phyloP scores from a whole-genome alignment of 1,284 basidiomycete genomes.

The Ganoderma meredithae region DNA sequence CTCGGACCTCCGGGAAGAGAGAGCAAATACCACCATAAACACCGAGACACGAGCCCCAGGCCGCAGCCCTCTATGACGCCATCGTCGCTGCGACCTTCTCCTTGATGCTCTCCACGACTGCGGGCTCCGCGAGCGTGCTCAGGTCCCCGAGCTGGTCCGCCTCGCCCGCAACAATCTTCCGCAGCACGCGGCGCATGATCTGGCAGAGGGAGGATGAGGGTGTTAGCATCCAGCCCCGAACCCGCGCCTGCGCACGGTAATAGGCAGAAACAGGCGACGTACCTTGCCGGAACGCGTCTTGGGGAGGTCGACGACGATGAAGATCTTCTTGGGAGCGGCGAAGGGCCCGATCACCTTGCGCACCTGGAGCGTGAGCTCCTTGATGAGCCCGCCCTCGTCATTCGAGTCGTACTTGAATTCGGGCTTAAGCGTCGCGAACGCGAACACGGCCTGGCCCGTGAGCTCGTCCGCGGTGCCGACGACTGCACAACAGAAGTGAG shows the following conservation, averaged over 20 bases:
- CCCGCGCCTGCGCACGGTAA: background rate
- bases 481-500: constrained; percentile 50
- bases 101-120: constrained; percentile 85
- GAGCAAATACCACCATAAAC: constrained; percentile 8
- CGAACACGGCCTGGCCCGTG: constrained; percentile 87
- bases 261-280: constrained; percentile 26
- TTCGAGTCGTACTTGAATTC: constrained; percentile 81
- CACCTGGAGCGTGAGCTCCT: constrained; percentile 94
- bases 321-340: constrained; percentile 93
- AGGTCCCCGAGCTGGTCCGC: constrained; percentile 94
- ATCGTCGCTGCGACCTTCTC: constrained; percentile 61
- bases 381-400: constrained; percentile 77
- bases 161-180: constrained; percentile 95
- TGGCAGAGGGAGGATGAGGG: constrained; percentile 37
- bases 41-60: no score
- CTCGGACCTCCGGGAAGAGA: background rate
- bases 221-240: background rate
- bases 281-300: constrained; percentile 98
- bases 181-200: constrained; percentile 94
- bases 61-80: background rate
- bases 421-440: constrained; percentile 84
- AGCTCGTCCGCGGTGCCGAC: constrained; percentile 91
- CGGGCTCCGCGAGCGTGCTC: constrained; percentile 88
- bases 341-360: constrained; percentile 97
- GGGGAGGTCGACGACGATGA: constrained; percentile 87